Conservation (phyloP, 2,329 filamentous ascomycete genomes). For the Neodidymelliopsis sp. region DNA sequence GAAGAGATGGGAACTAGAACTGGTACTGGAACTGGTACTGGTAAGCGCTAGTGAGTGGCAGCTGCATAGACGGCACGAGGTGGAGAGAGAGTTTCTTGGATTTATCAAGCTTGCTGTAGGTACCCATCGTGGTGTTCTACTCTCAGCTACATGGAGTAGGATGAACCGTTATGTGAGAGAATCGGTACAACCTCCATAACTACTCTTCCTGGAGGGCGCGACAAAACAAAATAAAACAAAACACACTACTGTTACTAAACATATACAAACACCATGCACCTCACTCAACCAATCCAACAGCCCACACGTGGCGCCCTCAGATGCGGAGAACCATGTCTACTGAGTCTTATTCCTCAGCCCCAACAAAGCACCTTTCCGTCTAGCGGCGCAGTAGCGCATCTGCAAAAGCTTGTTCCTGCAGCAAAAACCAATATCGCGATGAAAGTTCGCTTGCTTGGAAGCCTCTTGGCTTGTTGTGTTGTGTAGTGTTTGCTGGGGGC, state of each 20-base stretch:
- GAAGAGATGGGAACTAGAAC: no score
- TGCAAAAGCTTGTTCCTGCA: conserved; percentile 12
- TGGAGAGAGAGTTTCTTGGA: no score
- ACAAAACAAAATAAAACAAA: background rate
- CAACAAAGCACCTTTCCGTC: background rate
- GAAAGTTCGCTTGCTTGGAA: conserved; percentile 8
- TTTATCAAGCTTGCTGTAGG: no score
- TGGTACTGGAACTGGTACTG: background rate
- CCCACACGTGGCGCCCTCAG: conserved; percentile 4
- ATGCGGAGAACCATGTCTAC: conserved; percentile 3
- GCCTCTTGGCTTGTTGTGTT: background rate
- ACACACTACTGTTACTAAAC: no score
- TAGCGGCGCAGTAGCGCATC: background rate
- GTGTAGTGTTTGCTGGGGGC: background rate
- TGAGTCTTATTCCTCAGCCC: no score
- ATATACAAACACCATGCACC: no score
- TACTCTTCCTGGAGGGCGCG: no score
- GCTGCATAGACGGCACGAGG: background rate
- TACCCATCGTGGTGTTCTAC: no score
- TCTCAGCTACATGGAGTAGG: no score
- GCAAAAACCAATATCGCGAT: conserved; percentile 7
- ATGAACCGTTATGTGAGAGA: background rate
- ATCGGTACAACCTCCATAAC: no score
- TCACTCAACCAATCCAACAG: no score
- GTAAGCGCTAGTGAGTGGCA: background rate